A percentile compares a stretch with the other conserved stretches of the same genome.
phyloP scores from a whole-genome alignment of 1,284 basidiomycete genomes.

The Sphagnurus paluster region DNA sequence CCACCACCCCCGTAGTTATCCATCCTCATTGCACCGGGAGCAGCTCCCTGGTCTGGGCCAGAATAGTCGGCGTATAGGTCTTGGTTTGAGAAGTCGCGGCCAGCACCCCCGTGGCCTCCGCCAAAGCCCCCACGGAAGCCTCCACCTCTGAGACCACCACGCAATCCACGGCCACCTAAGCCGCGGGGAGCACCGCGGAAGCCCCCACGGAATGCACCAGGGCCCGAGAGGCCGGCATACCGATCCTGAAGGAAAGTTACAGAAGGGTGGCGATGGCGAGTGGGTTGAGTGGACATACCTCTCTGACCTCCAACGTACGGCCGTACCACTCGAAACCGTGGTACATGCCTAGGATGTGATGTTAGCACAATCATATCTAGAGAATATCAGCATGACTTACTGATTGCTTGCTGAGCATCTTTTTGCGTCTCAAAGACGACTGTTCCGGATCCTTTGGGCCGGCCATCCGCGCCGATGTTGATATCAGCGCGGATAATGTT shows the following conservation, averaged over 20 bases:
- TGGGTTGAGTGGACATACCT: conserved; percentile 49
- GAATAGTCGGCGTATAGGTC: conserved; percentile 83
- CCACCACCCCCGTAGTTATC: conserved; percentile 38
- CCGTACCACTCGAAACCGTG: conserved; percentile 96
- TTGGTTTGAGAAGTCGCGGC: conserved; percentile 74
- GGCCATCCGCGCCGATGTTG: conserved; percentile 88
- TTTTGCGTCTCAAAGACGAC: conserved; percentile 92
- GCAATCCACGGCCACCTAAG: conserved; percentile 46
- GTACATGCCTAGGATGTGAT: conserved; percentile 71
- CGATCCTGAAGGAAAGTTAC: conserved; percentile 62
- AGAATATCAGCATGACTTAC: conserved; percentile 54
- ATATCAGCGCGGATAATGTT: conserved; percentile 95
- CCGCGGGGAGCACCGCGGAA: conserved; percentile 44
- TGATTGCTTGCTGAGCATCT: conserved; percentile 89
- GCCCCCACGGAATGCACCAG: conserved; percentile 60
- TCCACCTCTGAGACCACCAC: conserved; percentile 62
- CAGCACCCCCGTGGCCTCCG: conserved; percentile 47
- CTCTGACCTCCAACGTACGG: conserved; percentile 88
- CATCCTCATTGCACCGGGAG: conserved; percentile 45
- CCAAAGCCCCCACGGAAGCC: conserved; percentile 59
- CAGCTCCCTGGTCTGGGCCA: conserved; percentile 72
- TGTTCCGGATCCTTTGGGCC: conserved; percentile 92
- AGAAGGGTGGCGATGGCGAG: neutral
- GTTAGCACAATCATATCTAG: neutral
- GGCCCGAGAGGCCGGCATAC: conserved; percentile 77